Evolutionary conservation across 495 filamentous ascomycete species (phyloP).

Genomic region (Penicillium argentinense): DNA sequence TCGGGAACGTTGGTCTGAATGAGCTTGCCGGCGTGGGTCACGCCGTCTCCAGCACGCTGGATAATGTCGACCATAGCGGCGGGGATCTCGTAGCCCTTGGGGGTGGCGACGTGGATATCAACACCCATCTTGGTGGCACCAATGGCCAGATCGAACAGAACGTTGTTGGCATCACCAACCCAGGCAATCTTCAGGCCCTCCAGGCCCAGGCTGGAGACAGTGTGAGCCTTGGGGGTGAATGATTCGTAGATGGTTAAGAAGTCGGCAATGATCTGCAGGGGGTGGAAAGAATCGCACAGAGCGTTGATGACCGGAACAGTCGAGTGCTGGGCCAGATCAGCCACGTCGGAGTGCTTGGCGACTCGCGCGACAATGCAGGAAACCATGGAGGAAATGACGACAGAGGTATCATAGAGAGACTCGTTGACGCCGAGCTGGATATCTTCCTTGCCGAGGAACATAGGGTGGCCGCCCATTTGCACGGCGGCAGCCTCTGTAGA

Average conservation of each 20-base stretch:
- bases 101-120: slow-evolving; percentile 81
- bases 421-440: slow-evolving; percentile 98
- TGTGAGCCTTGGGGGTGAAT: slow-evolving; percentile 51
- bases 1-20: slow-evolving; percentile 76
- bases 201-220: slow-evolving; percentile 59
- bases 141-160: slow-evolving; percentile 88
- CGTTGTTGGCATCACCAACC: slow-evolving; percentile 97
- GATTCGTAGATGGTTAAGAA: slow-evolving; percentile 86
- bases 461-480: slow-evolving; percentile 83
- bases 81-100: slow-evolving; percentile 77
- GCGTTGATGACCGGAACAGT: slow-evolving; percentile 94
- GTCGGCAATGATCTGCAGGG: slow-evolving; percentile 89
- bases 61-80: slow-evolving; percentile 68
- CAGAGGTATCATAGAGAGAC: slow-evolving; percentile 81
- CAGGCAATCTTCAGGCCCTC: slow-evolving; percentile 88
- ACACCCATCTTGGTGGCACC: slow-evolving; percentile 84
- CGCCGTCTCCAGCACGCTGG: slow-evolving; percentile 53
- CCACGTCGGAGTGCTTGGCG: slow-evolving; percentile 77
- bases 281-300: slow-evolving; percentile 83
- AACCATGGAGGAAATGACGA: slow-evolving; percentile 90
- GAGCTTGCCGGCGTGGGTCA: slow-evolving; percentile 61
- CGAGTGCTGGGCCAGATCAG: slow-evolving; percentile 73
- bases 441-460: slow-evolving; percentile 93
- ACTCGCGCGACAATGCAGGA: slow-evolving; percentile 89
- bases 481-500: slow-evolving; percentile 87